Evolutionary conservation across 495 filamentous ascomycete genomes (phyloP).

Genomic region (Lasiosphaeriaceae sp.): DNA sequence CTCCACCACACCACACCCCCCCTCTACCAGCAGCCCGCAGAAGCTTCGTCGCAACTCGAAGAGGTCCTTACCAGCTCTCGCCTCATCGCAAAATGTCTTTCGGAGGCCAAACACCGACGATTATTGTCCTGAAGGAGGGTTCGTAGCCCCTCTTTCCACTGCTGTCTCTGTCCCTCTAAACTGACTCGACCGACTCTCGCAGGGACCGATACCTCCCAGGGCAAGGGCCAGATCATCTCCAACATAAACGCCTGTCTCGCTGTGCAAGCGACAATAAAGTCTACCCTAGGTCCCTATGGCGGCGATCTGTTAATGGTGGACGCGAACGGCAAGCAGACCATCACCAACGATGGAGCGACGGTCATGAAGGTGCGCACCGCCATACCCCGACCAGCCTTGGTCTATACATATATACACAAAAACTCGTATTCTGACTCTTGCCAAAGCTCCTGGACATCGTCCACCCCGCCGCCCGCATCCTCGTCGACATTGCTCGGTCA

Average conservation of each 20-base stretch:
- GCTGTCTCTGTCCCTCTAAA: background rate
- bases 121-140: slow-evolving; percentile 98
- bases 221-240: slow-evolving; percentile 93
- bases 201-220: slow-evolving; percentile 97
- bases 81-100: slow-evolving; percentile 69
- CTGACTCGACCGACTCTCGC: slow-evolving; percentile 21
- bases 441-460: slow-evolving; percentile 90
- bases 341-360: slow-evolving; percentile 98
- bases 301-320: slow-evolving; percentile 95
- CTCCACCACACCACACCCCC: background rate
- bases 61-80: background rate
- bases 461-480: slow-evolving; percentile 94
- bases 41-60: background rate
- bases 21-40: background rate
- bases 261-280: slow-evolving; percentile 93
- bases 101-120: slow-evolving; percentile 96
- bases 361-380: slow-evolving; percentile 82
- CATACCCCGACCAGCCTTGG: background rate
- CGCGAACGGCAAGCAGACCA: slow-evolving; percentile 90
- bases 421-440: slow-evolving; percentile 15
- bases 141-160: slow-evolving; percentile 39
- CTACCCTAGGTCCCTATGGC: slow-evolving; percentile 94
- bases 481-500: slow-evolving; percentile 96
- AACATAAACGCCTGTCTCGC: slow-evolving; percentile 98
- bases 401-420: too few species aligned